A percentile compares a stretch with the other conserved stretches of the same genome.
Evolutionary conservation across 2,329 filamentous ascomycete species (phyloP).

Genomic region (Dactylellina haptotyla): DNA sequence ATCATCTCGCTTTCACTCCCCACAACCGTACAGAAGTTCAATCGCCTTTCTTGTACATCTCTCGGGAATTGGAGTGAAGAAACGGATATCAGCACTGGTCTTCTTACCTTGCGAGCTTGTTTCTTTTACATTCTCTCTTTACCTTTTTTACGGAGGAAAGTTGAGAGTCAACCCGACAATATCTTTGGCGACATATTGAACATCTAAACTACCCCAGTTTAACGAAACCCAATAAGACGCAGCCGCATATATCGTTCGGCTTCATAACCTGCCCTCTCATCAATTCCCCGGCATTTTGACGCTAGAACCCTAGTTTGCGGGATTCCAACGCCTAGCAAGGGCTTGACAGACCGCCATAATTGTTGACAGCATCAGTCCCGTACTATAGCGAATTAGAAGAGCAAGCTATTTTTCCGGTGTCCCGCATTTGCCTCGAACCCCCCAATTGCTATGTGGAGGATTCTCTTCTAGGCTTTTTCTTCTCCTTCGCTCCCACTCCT

Average conservation of each 20-base stretch:
- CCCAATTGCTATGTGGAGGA: slow-evolving; percentile 37
- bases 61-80: slow-evolving; percentile 3
- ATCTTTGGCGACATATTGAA: slow-evolving; percentile 2
- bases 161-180: neutral
- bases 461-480: slow-evolving; percentile 33
- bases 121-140: neutral
- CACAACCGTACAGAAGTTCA: slow-evolving; percentile 23
- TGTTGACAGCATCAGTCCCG: slow-evolving; percentile 46
- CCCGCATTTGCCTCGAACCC: slow-evolving; percentile 49
- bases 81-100: slow-evolving; percentile 22
- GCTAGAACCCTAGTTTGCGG: slow-evolving; percentile 51
- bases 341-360: slow-evolving; percentile 49
- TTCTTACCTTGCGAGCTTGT: slow-evolving; percentile 9
- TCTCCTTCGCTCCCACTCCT: slow-evolving; percentile 35
- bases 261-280: slow-evolving; percentile 51
- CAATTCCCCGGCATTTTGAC: slow-evolving; percentile 52
- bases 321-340: slow-evolving; percentile 53
- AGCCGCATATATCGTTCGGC: slow-evolving; percentile 52
- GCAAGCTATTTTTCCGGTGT: slow-evolving; percentile 54
- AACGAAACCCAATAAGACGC: slow-evolving; percentile 50
- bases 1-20: neutral
- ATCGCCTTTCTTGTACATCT: slow-evolving; percentile 34
- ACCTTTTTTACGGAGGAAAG: neutral
- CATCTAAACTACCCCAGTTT: slow-evolving; percentile 40
- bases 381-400: slow-evolving; percentile 35